Base-by-base conservation (phyloP, 2,329 filamentous ascomycete genomes). In the Pestalotiopsis sp. region DNA sequence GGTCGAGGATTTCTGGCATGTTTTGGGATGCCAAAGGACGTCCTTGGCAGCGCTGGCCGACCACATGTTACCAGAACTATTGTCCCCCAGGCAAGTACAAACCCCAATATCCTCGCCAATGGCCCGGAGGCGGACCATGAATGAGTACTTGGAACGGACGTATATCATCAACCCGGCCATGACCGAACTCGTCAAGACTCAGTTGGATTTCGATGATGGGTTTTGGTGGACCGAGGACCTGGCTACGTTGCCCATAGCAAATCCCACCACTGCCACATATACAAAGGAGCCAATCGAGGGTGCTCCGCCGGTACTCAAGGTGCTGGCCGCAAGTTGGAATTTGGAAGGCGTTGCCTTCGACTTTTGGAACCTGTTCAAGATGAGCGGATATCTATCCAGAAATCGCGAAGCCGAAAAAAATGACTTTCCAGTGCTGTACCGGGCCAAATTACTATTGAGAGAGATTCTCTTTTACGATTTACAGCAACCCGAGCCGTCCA, bases 201-300 rank as follows among this genome's bases (percentile, higher is more conserved):
- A 83, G 66, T 74, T 87, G 3, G 87, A 89, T 72, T 88, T 86
- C 67, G 80, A 85, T 39, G 87, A 89, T 71, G 82, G 81, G 1
- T 89, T 89, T 73, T 89, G 87, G 87, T 87, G 85, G 84, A 85
- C 83, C 17, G 85, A 87, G 62, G 83, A 87, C 70, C 76, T 86
- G 27, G 82, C 82, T 7, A 80, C 74, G 60, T 70, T 82, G 45
- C 79, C 82, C 12, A 79, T 80, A 36, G 72, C 77, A 2, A 83
- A 83, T 61, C 80, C 80, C 4, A 77, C 80, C 4, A 69, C 79
- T 11, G 78, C 82, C 3, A 78, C 76, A 2, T 84, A 82, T 72
- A 77, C 76, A 17, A 79, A 78, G 68, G 81, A 83, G 2, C 74
- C 80, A 2, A 74, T 80, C 12, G 79, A 82, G 13, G 79, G 81